Conservation (phyloP, 2,329 filamentous ascomycete genomes). For the Colletotrichum plurivorum region DNA sequence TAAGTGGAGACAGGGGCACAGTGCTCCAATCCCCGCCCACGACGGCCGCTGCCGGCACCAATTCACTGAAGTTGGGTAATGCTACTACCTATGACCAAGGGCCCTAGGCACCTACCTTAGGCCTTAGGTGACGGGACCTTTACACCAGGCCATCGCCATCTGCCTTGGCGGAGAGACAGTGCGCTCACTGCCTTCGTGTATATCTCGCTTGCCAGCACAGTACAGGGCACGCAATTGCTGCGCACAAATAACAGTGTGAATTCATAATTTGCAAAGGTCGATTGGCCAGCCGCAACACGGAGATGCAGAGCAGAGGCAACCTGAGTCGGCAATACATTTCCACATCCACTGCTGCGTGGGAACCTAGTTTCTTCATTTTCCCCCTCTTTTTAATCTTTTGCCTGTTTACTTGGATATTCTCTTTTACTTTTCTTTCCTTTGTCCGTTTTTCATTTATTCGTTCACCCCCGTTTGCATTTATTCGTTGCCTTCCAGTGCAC, state of each 20-base stretch:
- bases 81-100: neutral
- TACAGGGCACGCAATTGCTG: constrained; percentile 27
- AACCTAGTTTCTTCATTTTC: too few species aligned
- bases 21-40: neutral
- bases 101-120: neutral
- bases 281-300: too few species aligned
- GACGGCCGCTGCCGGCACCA: neutral
- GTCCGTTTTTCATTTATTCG: too few species aligned
- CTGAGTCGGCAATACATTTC: too few species aligned
- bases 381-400: too few species aligned
- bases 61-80: neutral
- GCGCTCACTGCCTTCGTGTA: neutral
- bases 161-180: constrained; percentile 24
- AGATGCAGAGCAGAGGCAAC: too few species aligned
- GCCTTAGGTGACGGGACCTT: neutral
- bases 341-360: too few species aligned
- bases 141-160: neutral
- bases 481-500: too few species aligned
- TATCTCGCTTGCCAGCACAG: constrained; percentile 35
- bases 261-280: neutral
- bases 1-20: neutral
- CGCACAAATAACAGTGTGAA: constrained; percentile 37
- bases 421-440: too few species aligned
- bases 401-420: too few species aligned
- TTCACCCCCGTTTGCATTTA: too few species aligned